Conservation (phyloP, 495 filamentous ascomycete species). For the Friedmanniomyces endolithicus region DNA sequence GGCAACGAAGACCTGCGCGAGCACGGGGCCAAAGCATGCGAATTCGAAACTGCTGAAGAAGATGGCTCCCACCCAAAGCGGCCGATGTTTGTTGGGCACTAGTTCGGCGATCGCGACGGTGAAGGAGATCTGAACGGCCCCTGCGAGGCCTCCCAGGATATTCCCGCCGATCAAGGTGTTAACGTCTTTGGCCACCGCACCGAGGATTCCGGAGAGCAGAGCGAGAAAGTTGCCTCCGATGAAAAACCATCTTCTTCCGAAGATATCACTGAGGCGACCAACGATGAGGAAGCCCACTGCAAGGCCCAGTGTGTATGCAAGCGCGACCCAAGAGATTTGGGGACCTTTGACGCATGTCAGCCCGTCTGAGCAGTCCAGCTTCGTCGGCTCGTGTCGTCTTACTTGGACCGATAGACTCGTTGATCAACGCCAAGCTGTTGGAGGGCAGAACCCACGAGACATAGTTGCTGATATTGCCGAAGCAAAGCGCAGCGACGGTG, state of each 20-base stretch:
- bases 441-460: slow-evolving; percentile 8
- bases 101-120: slow-evolving; percentile 24
- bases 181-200: slow-evolving; percentile 23
- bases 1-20: slow-evolving; percentile 22
- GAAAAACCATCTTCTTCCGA: slow-evolving; percentile 27
- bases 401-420: slow-evolving; percentile 23
- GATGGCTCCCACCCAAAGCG: slow-evolving; percentile 15
- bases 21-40: slow-evolving; percentile 26
- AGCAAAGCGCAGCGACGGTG: slow-evolving; percentile 9
- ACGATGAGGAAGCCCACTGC: slow-evolving; percentile 24
- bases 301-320: slow-evolving; percentile 21
- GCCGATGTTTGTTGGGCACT: slow-evolving; percentile 27
- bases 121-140: slow-evolving; percentile 31
- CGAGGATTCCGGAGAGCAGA: slow-evolving; percentile 23
- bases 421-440: slow-evolving; percentile 24
- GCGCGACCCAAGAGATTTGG: slow-evolving; percentile 22
- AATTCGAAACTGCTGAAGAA: slow-evolving; percentile 22
- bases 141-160: slow-evolving; percentile 22
- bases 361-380: background rate
- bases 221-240: slow-evolving; percentile 20
- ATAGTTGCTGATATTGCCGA: slow-evolving; percentile 14
- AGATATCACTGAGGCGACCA: slow-evolving; percentile 28
- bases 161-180: slow-evolving; percentile 25
- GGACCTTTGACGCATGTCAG: background rate
- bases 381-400: background rate